Base-by-base conservation (phyloP, 1,139 yeast species). In the Taphrina deformans region DNA sequence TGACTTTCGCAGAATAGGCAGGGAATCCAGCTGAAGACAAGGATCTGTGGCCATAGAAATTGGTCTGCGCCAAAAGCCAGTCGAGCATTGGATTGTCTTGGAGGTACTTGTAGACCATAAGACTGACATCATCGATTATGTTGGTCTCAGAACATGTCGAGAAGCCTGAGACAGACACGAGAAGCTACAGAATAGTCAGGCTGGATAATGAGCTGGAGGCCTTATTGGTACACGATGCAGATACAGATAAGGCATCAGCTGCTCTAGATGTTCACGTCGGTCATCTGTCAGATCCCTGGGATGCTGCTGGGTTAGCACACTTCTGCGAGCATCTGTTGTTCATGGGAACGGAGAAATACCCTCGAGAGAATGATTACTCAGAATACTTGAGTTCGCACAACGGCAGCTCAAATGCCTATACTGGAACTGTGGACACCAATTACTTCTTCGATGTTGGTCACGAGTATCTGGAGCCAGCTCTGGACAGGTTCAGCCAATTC, bases 341-440 rank as follows among this genome's bases (percentile, higher is more conserved):
- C 75, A 90, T 93, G 97, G 99, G 99, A n/a, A 92, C 98, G 3
- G 80, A 83, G 70, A 92, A 91, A 76, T 93, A 87, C 72, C 99
- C 99, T 0, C 80, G 82, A 67, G 99, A 93, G 75, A 91, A 90
- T 75, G 98, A 90, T 71, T 93, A 93, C 75, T 81, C 87, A 55
- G 83, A 86, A 65, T 93, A 82, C 74, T 78, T 93, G 68, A 82
- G 96, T 5, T 85, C 87, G 68, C 96, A 84, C 69, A 82, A 85
- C 46, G 88, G 88, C 33, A 77, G 78, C 51, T 82, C 85, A 24
- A 89, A 89, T 73, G 99, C 99, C 0, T 93, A 87, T 75, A 93
- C 99, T 0, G 85, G 96, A 0, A 80, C 92, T 2, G 89, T 88
- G 71, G 91, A 89, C 72, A 93, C 99, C 9, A 92, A 93, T 76